Percentiles rank a stretch among this genome's conserved stretches.
Conservation (phyloP, 805 yeast species). For the Ogataea chonburiensis region DNA sequence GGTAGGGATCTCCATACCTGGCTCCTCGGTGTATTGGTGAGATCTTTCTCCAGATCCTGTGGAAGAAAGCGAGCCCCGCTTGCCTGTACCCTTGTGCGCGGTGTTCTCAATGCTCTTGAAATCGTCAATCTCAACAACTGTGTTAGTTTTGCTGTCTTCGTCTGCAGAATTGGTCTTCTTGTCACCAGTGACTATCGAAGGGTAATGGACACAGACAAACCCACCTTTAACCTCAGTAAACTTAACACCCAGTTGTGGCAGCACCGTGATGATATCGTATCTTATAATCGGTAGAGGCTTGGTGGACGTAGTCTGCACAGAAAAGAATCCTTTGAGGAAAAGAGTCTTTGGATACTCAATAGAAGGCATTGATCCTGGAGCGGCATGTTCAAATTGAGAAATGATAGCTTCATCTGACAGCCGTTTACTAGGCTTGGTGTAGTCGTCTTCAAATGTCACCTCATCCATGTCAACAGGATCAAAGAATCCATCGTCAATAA, state of each 20-base stretch:
- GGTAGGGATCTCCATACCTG: conserved; percentile 16
- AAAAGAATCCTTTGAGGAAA: conserved; percentile 88
- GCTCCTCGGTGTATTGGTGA: conserved; percentile 14
- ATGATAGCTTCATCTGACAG: conserved; percentile 49
- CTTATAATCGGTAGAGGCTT: conserved; percentile 88
- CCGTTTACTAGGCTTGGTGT: conserved; percentile 30
- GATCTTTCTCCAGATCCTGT: conserved; percentile 20
- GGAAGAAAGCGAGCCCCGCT: conserved; percentile 24
- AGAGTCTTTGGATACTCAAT: conserved; percentile 90
- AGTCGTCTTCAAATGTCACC: conserved; percentile 28
- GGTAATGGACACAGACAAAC: conserved; percentile 74
- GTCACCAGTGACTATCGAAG: conserved; percentile 38
- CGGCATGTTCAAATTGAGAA: conserved; percentile 48
- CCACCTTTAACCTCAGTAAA: conserved; percentile 93
- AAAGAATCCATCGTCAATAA: conserved; percentile 51
- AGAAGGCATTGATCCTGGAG: conserved; percentile 84
- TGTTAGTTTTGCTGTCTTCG: conserved; percentile 16
- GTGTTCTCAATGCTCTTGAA: conserved; percentile 20
- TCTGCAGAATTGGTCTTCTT: conserved; percentile 5
- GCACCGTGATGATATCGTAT: conserved; percentile 73
- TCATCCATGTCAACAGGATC: conserved; percentile 53
- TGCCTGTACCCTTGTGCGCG: conserved; percentile 18
- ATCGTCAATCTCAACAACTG: conserved; percentile 20
- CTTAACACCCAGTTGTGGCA: conserved; percentile 73
- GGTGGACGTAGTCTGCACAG: conserved; percentile 92